Evolutionary conservation across 2,329 filamentous ascomycete genomes (phyloP).

Genomic region (Diaporthe sp.): DNA sequence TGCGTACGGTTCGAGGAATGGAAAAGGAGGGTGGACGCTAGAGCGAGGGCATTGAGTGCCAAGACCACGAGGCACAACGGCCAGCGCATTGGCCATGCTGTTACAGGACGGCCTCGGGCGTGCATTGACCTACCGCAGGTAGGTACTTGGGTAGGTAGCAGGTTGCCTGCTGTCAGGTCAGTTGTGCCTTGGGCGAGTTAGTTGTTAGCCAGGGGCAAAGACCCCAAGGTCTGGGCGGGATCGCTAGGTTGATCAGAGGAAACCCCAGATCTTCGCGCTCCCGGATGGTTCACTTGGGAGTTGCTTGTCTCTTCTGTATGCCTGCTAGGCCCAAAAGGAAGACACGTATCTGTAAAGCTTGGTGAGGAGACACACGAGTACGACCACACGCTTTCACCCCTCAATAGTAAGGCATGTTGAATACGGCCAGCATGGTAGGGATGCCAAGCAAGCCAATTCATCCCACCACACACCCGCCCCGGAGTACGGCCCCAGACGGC

Average conservation of each 20-base stretch:
- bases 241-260: too few species aligned
- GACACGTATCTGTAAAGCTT: not conserved
- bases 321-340: not conserved
- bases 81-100: conserved; percentile 22
- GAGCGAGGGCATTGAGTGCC: not conserved
- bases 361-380: not conserved
- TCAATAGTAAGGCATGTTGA: too few species aligned
- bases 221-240: not conserved
- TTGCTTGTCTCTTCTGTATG: not conserved
- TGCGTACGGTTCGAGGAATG: not conserved
- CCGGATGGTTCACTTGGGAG: not conserved
- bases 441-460: not conserved
- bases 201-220: not conserved
- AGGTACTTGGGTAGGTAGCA: not conserved
- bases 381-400: not conserved
- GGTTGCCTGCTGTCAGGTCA: not conserved
- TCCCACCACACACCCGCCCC: too few species aligned
- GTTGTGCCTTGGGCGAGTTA: not conserved
- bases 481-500: not conserved
- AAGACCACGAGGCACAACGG: not conserved
- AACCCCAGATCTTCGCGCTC: not conserved
- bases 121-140: not conserved
- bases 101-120: not conserved
- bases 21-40: not conserved
- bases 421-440: too few species aligned